These are phyloP conservation scores for Pythium folliculosum DNA, from an alignment of 352 stramenopile species.

Conservation along the genomic window DNA sequence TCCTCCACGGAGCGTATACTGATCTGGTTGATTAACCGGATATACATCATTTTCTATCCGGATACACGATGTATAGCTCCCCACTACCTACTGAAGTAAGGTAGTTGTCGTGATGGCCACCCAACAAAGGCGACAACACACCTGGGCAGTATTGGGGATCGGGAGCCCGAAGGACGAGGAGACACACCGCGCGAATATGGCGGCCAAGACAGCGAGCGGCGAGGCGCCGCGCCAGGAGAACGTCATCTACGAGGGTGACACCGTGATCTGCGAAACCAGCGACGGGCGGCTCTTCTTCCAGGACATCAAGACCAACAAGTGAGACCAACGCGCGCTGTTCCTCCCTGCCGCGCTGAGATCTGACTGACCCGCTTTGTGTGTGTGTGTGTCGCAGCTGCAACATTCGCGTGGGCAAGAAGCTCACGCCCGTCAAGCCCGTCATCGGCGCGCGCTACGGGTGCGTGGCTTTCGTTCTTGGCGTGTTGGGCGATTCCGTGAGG, in stretches of 20 bases:
- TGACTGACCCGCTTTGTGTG: constrained; percentile 6
- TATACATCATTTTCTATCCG: neutral
- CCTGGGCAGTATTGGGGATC: neutral
- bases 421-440: constrained; percentile 64
- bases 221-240: constrained; percentile 45
- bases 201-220: constrained; percentile 4
- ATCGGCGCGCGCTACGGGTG: constrained; percentile 79
- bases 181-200: constrained; percentile 1
- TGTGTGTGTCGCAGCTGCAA: constrained; percentile 30
- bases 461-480: neutral
- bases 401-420: constrained; percentile 84
- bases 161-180: neutral
- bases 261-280: constrained; percentile 85
- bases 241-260: constrained; percentile 86
- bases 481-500: too few relatives aligned
- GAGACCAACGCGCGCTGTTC: constrained; percentile 6
- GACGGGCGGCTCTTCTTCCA: constrained; percentile 88
- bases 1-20: constrained; percentile 15
- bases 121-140: constrained; percentile 8
- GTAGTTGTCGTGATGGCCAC: constrained; percentile 10
- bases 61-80: neutral
- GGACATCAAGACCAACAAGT: constrained; percentile 70
- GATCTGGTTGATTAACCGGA: constrained; percentile 17
- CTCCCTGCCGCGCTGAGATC: neutral
- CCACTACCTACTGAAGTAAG: constrained; percentile 15